Conservation (phyloP, 768 basidiomycete genomes). For the Lenzites betulinus region DNA sequence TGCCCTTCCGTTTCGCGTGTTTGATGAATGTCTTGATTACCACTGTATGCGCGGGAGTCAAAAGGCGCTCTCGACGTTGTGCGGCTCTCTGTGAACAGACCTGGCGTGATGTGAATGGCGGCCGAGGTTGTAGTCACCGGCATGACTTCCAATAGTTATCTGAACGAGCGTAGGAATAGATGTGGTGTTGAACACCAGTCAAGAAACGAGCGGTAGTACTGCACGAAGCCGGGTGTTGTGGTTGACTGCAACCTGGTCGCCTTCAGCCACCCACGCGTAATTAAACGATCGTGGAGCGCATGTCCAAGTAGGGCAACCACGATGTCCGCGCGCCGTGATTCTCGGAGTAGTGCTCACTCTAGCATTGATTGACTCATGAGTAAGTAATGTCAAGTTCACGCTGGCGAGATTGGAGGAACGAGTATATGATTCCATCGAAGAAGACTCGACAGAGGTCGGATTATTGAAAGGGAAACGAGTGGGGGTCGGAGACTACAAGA, state of each 20-base stretch:
- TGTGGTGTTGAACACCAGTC: neutral
- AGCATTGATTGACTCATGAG: no score
- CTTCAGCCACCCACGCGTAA: conserved; percentile 19
- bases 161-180: neutral
- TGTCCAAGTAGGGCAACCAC: neutral
- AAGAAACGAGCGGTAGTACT: neutral
- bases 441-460: neutral
- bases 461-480: neutral
- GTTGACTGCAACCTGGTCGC: neutral
- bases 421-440: neutral
- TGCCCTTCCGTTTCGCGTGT: conserved; percentile 48
- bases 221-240: neutral
- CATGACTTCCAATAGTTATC: no score
- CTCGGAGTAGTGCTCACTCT: no score
- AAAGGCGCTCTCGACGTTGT: neutral
- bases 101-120: conserved; percentile 55
- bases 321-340: neutral
- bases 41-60: conserved; percentile 34
- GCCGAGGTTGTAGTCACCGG: conserved; percentile 56
- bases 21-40: conserved; percentile 54
- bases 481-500: neutral
- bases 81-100: conserved; percentile 29
- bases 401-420: neutral
- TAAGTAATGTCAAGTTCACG: neutral
- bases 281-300: conserved; percentile 15